A percentile compares a stretch with the other conserved stretches of the same genome.
phyloP scores from a whole-genome alignment of 2,329 filamentous ascomycete species.

The Passalora sequoiae region DNA sequence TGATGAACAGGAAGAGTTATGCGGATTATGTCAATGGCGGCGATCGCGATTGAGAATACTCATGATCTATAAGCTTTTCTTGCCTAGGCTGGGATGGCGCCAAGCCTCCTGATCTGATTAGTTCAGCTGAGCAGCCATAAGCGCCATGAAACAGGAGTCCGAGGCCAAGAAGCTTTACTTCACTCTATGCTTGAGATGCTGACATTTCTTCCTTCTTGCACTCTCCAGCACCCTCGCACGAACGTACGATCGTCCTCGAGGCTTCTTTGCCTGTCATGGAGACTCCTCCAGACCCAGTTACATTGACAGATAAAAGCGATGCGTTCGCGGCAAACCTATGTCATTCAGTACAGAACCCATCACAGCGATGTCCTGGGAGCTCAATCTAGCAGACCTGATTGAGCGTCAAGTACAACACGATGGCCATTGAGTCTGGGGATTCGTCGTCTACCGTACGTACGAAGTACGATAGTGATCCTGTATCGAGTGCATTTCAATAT shows the following conservation, averaged over 20 bases:
- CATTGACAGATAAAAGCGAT: background rate
- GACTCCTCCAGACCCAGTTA: no score
- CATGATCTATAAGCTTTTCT: no score
- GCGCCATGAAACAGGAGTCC: no score
- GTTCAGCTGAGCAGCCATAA: no score
- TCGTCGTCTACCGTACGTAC: constrained; percentile 20
- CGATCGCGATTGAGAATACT: constrained; percentile 6
- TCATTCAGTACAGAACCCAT: background rate
- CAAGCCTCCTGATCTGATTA: no score
- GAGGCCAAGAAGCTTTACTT: no score
- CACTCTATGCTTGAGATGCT: no score
- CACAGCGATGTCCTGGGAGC: background rate
- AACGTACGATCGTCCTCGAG: no score
- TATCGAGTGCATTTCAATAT: constrained; percentile 7
- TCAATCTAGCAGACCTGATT: constrained; percentile 10
- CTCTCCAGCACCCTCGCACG: no score
- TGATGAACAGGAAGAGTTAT: constrained; percentile 42
- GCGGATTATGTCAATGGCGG: constrained; percentile 4
- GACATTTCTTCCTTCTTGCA: no score
- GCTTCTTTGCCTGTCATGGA: no score
- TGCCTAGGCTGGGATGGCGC: no score
- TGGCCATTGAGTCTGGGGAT: constrained; percentile 18
- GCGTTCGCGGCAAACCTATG: background rate
- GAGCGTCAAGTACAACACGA: constrained; percentile 16
- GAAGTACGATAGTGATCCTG: constrained; percentile 17